Conservation (phyloP, 2,329 filamentous ascomycete genomes). For the Neofusicoccum laricinum region DNA sequence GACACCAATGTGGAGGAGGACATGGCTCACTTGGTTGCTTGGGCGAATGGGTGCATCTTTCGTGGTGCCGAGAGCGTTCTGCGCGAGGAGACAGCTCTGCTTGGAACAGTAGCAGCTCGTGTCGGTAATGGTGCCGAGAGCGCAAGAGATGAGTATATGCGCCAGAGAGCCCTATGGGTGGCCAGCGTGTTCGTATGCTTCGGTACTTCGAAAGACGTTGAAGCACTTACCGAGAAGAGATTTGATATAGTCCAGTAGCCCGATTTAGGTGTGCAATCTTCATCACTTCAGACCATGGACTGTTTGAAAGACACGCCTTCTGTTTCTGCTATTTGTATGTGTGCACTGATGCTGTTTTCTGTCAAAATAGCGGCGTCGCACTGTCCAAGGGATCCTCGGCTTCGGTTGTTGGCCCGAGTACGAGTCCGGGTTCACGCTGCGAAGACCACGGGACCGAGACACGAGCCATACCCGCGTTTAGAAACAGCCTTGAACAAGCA, state of each 20-base stretch:
- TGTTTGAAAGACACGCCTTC: background rate
- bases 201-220: background rate
- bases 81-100: background rate
- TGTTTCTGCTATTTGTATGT: background rate
- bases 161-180: background rate
- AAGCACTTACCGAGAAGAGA: background rate
- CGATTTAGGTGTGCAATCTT: background rate
- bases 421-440: background rate
- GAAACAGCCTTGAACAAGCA: background rate
- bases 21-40: constrained; percentile 1
- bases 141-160: background rate
- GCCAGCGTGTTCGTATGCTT: constrained; percentile 4
- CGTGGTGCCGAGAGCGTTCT: background rate
- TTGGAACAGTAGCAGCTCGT: background rate
- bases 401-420: background rate
- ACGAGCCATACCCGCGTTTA: background rate
- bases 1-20: background rate
- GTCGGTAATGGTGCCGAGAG: background rate
- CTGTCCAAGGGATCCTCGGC: background rate
- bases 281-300: background rate
- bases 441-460: background rate
- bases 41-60: background rate
- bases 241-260: background rate
- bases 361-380: no score
- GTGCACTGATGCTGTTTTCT: background rate